These are phyloP conservation scores for Phytophthora pluvialis DNA, from an alignment of 352 stramenopile species.

Conservation along the genomic window DNA sequence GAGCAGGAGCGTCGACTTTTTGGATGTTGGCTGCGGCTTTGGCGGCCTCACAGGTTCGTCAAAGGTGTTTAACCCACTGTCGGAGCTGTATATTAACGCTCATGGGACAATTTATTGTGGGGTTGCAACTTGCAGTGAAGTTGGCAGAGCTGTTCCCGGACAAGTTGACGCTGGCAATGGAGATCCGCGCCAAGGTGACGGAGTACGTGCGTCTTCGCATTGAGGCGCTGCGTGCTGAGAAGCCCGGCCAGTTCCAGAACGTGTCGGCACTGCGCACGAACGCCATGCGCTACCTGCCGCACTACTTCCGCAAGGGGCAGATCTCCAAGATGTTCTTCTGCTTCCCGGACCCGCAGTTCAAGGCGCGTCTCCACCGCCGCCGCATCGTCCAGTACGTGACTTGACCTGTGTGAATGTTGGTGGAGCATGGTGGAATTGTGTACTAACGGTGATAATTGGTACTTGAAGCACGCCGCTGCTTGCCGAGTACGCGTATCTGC, in stretches of 20 bases:
- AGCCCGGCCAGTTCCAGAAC: conserved; percentile 93
- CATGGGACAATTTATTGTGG: not conserved
- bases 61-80: too few relatives aligned
- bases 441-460: conserved; percentile 12
- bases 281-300: conserved; percentile 93
- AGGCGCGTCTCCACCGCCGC: conserved; percentile 97
- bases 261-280: conserved; percentile 96
- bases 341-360: conserved; percentile 99
- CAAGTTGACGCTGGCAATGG: conserved; percentile 95
- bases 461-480: conserved; percentile 87
- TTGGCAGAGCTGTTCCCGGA: conserved; percentile 92
- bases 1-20: conserved; percentile 88
- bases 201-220: conserved; percentile 94
- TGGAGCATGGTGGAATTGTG: not conserved
- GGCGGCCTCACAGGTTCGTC: conserved; percentile 92
- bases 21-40: conserved; percentile 98
- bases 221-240: conserved; percentile 84
- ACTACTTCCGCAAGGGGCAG: conserved; percentile 87
- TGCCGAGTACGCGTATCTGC: conserved; percentile 97
- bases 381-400: conserved; percentile 87
- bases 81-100: not conserved
- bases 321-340: conserved; percentile 99
- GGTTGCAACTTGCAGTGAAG: conserved; percentile 65
- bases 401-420: conserved; percentile 2
- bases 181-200: conserved; percentile 97